Evolutionary conservation across 768 basidiomycete genomes (phyloP), one percentile per base, ranked within the genome.

Genomic region (Amanita molliuscula): DNA sequence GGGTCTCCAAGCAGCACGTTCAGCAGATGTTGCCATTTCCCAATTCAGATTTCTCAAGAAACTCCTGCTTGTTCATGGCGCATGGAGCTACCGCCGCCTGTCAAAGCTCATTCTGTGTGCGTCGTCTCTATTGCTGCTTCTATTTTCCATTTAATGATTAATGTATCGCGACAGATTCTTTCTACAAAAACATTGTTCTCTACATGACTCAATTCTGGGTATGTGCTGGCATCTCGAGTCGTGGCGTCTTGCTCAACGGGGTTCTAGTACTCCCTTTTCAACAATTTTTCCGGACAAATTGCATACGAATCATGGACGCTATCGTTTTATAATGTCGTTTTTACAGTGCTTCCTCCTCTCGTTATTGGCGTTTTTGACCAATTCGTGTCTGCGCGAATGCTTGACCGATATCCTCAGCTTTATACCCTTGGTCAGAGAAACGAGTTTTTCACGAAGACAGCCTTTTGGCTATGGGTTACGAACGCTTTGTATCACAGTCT

Each of bases 171-270:
- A 28, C 59, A 96, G 93, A 89, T 67, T 96, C 93, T 1, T 97
- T 99, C 71, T 99, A 98, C 75, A 99, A 99, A 65, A 99, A 99
- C 65, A 97, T 98, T 54, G 85, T 86, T 26, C 75, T 99, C 13
- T 98, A 98, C 65, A 91, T 99, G 90, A 96, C 93, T 20, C 90
- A 95, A 54, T 98, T 98, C 65, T 98, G 94, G 93, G 94, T 93
- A 65, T 46, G 63, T 62, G 33, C 6, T 31, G 45, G 41, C 20
- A 15, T 35, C 10, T n/a, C 50, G 26, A 40, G 49, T 40, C 9
- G 15, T 49, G 43, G 50, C n/a, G 42, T 16, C 41, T 16, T 13
- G 48, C 44, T 31, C 6, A 36, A 36, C 28, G 46, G 50, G 18
- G 48, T 11, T 20, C 9, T 15, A 97, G 95, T 99, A 81, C 66